phyloP scores from a whole-genome alignment of 345 rosid genomes.

The Lepidium sativum region DNA sequence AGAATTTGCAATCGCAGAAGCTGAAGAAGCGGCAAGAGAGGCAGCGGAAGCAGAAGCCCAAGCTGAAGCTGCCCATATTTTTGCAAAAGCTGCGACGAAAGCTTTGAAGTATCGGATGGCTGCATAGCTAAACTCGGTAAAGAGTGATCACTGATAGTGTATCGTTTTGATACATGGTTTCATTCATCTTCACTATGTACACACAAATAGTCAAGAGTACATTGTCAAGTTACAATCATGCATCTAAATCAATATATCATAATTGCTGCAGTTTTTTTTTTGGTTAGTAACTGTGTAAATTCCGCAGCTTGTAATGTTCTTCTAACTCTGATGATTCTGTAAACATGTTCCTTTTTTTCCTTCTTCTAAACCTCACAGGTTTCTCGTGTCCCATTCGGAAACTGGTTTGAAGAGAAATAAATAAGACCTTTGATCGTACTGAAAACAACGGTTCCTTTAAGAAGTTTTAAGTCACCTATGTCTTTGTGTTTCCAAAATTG shows the following conservation, averaged over 20 bases:
- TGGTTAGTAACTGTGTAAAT: conserved; percentile 7
- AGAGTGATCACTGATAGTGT: neutral
- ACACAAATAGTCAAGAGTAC: neutral
- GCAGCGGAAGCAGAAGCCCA: conserved; percentile 81
- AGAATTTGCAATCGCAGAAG: conserved; percentile 78
- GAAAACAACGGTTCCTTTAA: neutral
- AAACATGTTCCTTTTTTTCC: neutral
- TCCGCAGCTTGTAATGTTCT: conserved; percentile 10
- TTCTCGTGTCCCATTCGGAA: neutral
- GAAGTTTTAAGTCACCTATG: neutral
- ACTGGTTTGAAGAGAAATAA: neutral
- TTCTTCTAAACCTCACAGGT: neutral
- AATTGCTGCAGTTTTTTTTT: neutral
- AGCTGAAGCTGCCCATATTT: conserved; percentile 72
- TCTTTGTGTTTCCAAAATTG: neutral
- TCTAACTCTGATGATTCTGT: neutral
- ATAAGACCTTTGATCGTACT: neutral
- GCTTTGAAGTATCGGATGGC: conserved; percentile 38
- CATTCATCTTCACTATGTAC: neutral
- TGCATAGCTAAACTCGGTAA: conserved; percentile 36
- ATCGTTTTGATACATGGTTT: neutral
- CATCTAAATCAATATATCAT: neutral
- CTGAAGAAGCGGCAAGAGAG: conserved; percentile 78
- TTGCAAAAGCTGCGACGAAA: conserved; percentile 55
- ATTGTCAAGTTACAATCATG: neutral